phyloP scores from a whole-genome alignment of 148 eudicot genomes.

The Heliamphora exappendiculata region DNA sequence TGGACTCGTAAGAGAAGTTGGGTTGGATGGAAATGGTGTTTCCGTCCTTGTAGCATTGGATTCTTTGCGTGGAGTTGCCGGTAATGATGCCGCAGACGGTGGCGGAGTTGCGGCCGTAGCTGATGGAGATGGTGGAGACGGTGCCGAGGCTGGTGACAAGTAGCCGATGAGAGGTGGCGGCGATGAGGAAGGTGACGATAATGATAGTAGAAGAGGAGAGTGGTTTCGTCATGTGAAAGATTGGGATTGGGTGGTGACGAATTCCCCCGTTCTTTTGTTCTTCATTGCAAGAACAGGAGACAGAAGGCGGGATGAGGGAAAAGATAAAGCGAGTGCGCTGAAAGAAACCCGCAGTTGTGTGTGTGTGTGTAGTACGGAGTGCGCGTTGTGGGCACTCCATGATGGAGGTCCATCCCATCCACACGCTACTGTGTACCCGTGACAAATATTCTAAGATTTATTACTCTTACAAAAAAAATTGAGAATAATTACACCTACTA shows the following conservation, averaged over 20 bases:
- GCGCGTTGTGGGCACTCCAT: too few species aligned
- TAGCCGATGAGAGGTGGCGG: conserved; percentile 8
- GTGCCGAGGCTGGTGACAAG: conserved; percentile 33
- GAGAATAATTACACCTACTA: too few species aligned
- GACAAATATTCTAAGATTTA: too few species aligned
- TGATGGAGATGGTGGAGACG: conserved; percentile 37
- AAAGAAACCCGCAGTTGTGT: too few species aligned
- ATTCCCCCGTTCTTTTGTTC: not conserved
- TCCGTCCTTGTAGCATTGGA: conserved; percentile 36
- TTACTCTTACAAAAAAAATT: too few species aligned
- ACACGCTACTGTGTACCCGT: too few species aligned
- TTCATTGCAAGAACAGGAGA: conserved; percentile 21
- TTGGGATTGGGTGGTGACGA: conserved; percentile 3
- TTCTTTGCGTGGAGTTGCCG: conserved; percentile 32
- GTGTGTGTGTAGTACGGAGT: too few species aligned
- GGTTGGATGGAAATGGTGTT: conserved; percentile 19
- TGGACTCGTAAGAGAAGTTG: conserved; percentile 32
- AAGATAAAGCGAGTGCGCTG: not conserved
- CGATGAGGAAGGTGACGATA: conserved; percentile 12
- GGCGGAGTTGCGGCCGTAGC: conserved; percentile 15
- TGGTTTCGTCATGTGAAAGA: conserved; percentile 14
- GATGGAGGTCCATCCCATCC: too few species aligned
- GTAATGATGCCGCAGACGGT: conserved; percentile 44
- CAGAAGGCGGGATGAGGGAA: not conserved
- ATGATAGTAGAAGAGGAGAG: conserved; percentile 10